A percentile compares a stretch with the other conserved stretches of the same genome.
Evolutionary conservation across 2,329 filamentous ascomycete species (phyloP).

Genomic region (Trichophyton rubrum): DNA sequence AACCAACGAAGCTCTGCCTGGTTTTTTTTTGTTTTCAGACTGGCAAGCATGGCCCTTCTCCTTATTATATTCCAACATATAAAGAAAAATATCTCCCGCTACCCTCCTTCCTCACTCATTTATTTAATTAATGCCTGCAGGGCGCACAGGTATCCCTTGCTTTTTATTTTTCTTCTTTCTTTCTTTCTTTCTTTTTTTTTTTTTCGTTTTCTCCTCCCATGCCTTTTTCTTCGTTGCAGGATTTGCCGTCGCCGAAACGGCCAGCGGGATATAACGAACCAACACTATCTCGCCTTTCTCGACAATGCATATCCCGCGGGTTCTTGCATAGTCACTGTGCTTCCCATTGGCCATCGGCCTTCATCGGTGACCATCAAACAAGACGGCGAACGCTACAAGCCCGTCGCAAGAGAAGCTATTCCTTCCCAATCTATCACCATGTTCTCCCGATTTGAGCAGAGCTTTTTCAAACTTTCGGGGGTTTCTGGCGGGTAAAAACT

Average conservation of each 20-base stretch:
- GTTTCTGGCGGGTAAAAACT: background rate
- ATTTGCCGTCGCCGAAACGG: background rate
- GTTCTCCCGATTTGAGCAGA: background rate
- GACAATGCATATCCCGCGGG: background rate
- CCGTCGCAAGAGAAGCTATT: background rate
- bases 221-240: background rate
- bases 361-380: background rate
- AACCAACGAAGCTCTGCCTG: too few relatives aligned
- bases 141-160: background rate
- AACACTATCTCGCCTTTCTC: background rate
- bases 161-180: background rate
- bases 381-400: background rate
- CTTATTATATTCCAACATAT: background rate
- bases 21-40: too few relatives aligned
- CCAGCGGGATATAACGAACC: background rate
- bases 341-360: slow-evolving; percentile 1
- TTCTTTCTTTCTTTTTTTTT: background rate
- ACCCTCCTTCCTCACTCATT: background rate
- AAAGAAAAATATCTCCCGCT: background rate
- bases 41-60: background rate
- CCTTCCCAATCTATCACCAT: background rate
- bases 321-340: background rate
- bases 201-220: background rate
- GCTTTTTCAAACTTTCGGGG: background rate
- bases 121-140: background rate